phyloP scores from a whole-genome alignment of 257 asterid genomes.

The Nemophila menziesii region DNA sequence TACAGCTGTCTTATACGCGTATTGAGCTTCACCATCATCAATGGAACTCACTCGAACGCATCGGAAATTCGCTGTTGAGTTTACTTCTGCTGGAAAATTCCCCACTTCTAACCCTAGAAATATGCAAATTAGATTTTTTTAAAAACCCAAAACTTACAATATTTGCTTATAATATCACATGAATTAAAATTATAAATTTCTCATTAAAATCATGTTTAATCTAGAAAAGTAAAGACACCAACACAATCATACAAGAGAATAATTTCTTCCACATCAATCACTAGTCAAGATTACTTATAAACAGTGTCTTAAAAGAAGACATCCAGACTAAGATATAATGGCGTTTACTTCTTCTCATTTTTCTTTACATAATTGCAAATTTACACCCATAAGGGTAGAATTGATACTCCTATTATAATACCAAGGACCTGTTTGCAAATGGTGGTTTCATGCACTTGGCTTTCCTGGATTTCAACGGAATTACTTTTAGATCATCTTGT shows the following conservation, averaged over 20 bases:
- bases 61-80: conserved; percentile 42
- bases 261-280: conserved; percentile 28
- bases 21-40: conserved; percentile 31
- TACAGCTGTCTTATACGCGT: conserved; percentile 56
- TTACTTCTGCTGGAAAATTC: conserved; percentile 43
- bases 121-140: background rate
- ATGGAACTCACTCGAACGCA: conserved; percentile 57
- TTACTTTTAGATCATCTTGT: background rate
- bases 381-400: too few relatives aligned
- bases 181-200: background rate
- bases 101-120: conserved; percentile 20
- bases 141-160: background rate
- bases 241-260: conserved; percentile 4
- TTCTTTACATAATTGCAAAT: too few relatives aligned
- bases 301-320: conserved; percentile 27
- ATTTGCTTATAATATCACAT: background rate
- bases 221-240: background rate
- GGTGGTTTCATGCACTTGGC: conserved; percentile 3
- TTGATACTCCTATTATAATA: too few relatives aligned
- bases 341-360: conserved; percentile 6
- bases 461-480: conserved; percentile 4
- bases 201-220: background rate
- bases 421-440: conserved; percentile 8
- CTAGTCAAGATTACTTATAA: conserved; percentile 32
- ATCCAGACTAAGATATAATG: conserved; percentile 19